Evolutionary conservation across 306 rosid genomes (phyloP), one percentile per base, ranked within the genome.

Genomic region (Quercus suber): DNA sequence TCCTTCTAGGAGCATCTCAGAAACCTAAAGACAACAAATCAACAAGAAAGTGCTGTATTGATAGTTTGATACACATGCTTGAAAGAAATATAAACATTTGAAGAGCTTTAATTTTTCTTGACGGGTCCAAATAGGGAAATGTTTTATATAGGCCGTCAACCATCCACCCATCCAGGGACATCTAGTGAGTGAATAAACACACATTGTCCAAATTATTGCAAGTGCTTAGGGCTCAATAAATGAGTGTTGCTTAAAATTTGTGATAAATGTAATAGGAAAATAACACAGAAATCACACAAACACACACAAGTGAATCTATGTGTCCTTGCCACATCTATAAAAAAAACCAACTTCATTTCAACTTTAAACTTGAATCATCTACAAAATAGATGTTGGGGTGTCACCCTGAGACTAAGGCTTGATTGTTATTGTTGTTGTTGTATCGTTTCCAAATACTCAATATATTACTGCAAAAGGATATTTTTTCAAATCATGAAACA

Each of bases 1-100:
- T 82, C 93, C 96, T 73, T 90, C 89, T 33, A 91, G 88, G 58
- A 92, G 89, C 73, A 51, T 89, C 82, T 86, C 87, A 65, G 92
- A 92, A 64, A 90, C 94, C 99, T 92, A 80, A 61, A 71, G 71
- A 73, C 63, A 84, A 57, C 41, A 82, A 30, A 41, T 77, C 73
- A 57, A 75, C 57, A 77, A 77, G 35, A 57, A 31, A 73, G 45
- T 41, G 11, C 45, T 7, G 45, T 8, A 41, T 41, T 41, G 45
- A 41, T 7, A 8, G 11, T 41, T 41, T 41, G 45, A 71, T 12
- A 3, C 53, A 43, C 6, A 58, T 59, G 25, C 49, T 43, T 51
- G 45, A 41, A 41, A 8, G 11, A 63, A 14, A 6, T 7, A 56
- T 21, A 58, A 27, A 20, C 65, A 58, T 58, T 10, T 58, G 31